Conservation (phyloP, 1,284 basidiomycete species). For the Fomitopsis pinicola region DNA sequence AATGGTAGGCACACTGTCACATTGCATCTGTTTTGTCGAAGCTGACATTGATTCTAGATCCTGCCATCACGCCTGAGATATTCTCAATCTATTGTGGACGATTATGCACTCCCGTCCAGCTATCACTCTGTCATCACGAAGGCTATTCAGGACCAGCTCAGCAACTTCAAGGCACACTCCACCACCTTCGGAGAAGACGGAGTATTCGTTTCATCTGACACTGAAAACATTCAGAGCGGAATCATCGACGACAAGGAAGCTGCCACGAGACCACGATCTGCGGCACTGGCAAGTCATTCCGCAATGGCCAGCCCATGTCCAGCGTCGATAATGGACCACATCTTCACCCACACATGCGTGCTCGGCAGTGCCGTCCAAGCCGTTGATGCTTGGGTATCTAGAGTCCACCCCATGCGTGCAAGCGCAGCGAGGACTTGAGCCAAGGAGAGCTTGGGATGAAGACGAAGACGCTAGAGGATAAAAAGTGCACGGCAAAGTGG, state of each 20-base stretch:
- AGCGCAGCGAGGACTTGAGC: conserved; percentile 80
- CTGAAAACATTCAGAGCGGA: conserved; percentile 37
- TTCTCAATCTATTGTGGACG: conserved; percentile 94
- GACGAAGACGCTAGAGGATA: conserved; percentile 84
- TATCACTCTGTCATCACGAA: conserved; percentile 79
- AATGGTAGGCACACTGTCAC: conserved; percentile 53
- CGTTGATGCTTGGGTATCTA: too few species aligned
- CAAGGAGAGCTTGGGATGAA: conserved; percentile 76
- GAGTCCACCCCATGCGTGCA: conserved; percentile 69
- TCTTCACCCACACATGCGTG: too few species aligned
- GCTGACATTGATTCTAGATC: conserved; percentile 50
- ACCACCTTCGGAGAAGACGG: conserved; percentile 33
- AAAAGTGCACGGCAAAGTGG: conserved; percentile 79
- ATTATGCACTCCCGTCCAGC: conserved; percentile 74
- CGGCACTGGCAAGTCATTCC: too few species aligned
- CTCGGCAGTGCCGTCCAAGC: too few species aligned
- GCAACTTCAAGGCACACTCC: conserved; percentile 71
- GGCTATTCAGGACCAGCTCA: conserved; percentile 84
- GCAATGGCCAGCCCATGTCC: too few species aligned
- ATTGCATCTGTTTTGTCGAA: background rate
- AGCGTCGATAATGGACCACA: too few species aligned
- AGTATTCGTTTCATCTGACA: conserved; percentile 22
- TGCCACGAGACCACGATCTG: too few species aligned
- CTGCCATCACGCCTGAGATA: conserved; percentile 81
- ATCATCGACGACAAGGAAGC: conserved; percentile 46